These are phyloP conservation scores for Aureobasidium pullulans DNA, from an alignment of 2,329 filamentous ascomycete genomes.

Conservation along the genomic window DNA sequence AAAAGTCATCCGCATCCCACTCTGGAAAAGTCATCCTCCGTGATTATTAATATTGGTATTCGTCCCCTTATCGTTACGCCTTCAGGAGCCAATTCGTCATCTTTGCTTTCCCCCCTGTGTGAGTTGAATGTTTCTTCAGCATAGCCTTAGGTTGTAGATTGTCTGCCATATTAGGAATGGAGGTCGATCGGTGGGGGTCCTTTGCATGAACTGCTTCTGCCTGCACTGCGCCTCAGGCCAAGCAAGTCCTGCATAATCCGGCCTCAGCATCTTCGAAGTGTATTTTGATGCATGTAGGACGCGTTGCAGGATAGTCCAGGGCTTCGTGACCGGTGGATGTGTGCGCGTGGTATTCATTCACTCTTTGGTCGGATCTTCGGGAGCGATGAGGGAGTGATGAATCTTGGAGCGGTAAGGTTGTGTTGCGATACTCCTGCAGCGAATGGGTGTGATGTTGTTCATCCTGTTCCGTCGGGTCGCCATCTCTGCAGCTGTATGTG, in stretches of 20 bases:
- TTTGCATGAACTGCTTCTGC: neutral
- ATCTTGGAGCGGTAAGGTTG: neutral
- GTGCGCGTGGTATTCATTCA: neutral
- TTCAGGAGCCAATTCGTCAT: neutral
- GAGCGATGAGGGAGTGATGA: neutral
- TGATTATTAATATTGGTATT: neutral
- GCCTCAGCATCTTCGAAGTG: neutral
- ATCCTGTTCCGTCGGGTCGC: neutral
- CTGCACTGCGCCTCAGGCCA: conserved; percentile 11
- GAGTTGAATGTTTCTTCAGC: neutral
- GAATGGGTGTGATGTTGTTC: neutral
- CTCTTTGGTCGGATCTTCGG: neutral
- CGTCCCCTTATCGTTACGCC: neutral
- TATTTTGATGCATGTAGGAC: neutral
- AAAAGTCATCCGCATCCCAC: neutral
- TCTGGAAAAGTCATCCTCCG: neutral
- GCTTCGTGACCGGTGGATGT: neutral
- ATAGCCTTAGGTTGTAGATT: neutral
- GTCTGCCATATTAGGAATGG: too few species aligned
- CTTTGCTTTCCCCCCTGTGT: too few species aligned
- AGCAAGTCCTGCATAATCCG: neutral
- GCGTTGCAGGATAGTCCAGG: neutral
- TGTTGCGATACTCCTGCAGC: neutral
- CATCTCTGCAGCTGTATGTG: neutral
- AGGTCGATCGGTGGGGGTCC: neutral